Conservation (phyloP, 345 rosid genomes). For the Barbarea vulgaris region DNA sequence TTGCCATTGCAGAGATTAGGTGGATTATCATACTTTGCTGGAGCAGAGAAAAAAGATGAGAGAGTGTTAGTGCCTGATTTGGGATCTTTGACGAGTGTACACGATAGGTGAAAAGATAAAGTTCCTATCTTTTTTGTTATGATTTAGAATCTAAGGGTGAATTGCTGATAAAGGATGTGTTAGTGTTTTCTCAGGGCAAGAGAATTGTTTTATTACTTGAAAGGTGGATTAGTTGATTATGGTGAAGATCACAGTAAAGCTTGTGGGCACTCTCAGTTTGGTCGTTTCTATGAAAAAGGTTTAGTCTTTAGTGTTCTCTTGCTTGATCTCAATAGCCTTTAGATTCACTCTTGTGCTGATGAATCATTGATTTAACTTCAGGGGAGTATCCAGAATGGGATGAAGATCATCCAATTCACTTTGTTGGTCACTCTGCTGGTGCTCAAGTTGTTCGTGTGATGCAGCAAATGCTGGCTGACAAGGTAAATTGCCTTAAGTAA, state of each 20-base stretch:
- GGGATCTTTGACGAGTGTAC: conserved; percentile 90
- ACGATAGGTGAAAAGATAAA: conserved; percentile 62
- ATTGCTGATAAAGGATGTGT: conserved; percentile 11
- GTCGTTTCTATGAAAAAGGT: conserved; percentile 84
- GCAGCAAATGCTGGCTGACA: conserved; percentile 98
- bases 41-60: conserved; percentile 97
- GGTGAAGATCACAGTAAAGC: conserved; percentile 94
- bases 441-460: conserved; percentile 96
- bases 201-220: conserved; percentile 88
- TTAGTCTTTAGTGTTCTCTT: not conserved
- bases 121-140: conserved; percentile 13
- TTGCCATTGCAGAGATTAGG: conserved; percentile 69
- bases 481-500: conserved; percentile 47
- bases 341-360: conserved; percentile 24
- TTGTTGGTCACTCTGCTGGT: conserved; percentile 98
- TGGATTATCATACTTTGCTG: conserved; percentile 92
- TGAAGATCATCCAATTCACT: conserved; percentile 91
- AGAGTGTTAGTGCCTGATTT: conserved; percentile 96
- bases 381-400: conserved; percentile 96
- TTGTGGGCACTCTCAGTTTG: conserved; percentile 90
- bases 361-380: conserved; percentile 36
- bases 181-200: conserved; percentile 69
- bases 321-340: not conserved
- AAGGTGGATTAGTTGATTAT: conserved; percentile 92
- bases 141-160: not conserved